phyloP scores from a whole-genome alignment of 225 moss, liverwort and hornwort species.

The Climacium dendroides region DNA sequence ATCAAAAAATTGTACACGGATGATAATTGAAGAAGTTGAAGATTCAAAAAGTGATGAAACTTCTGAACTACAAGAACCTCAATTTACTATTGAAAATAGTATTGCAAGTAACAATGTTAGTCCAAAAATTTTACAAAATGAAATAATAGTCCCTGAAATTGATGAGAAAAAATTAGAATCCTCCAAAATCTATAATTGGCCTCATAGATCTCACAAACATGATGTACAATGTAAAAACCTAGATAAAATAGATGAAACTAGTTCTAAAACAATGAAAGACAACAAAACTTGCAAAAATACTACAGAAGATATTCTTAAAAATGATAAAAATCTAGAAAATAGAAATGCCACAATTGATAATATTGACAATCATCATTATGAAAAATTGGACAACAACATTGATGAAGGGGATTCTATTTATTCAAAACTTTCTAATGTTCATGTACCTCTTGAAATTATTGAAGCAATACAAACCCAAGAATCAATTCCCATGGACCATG shows the following conservation, averaged over 20 bases:
- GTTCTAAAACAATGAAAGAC: not conserved
- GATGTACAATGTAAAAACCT: not conserved
- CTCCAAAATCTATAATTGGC: not conserved
- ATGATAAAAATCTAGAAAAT: not conserved
- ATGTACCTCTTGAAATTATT: not conserved
- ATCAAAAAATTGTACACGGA: not conserved
- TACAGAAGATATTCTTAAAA: not conserved
- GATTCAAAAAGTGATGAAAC: not conserved
- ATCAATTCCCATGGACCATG: not conserved
- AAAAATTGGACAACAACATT: not conserved
- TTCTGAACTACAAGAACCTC: not conserved
- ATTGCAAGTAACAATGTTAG: not conserved
- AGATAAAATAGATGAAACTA: not conserved
- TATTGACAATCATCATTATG: not conserved
- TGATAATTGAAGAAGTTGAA: conserved; percentile 23
- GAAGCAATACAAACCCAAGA: not conserved
- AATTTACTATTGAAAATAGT: not conserved
- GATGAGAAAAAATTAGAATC: not conserved
- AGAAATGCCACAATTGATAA: not conserved
- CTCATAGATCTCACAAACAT: not conserved
- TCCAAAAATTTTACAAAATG: not conserved
- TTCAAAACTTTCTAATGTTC: not conserved
- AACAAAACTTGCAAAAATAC: not conserved
- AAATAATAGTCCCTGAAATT: not conserved
- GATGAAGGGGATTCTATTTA: not conserved